Conservation (phyloP, 2,329 filamentous ascomycete genomes). For the Aphanoascus verrucosus region DNA sequence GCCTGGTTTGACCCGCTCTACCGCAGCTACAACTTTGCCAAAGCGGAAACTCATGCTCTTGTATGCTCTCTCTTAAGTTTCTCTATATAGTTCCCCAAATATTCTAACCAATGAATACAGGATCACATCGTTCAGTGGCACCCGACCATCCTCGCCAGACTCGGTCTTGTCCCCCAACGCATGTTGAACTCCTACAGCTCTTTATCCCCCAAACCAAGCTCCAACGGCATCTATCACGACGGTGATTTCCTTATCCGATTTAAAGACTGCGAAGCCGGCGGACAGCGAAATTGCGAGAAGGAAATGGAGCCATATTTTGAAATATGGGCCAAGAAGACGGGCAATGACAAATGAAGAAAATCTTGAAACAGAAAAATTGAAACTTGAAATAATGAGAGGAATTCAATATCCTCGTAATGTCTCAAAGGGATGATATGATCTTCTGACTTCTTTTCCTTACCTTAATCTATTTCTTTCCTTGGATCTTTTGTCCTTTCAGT, state of each 20-base stretch:
- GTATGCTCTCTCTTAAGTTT: conserved; percentile 38
- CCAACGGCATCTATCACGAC: conserved; percentile 59
- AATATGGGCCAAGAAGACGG: conserved; percentile 30
- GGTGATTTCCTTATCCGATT: conserved; percentile 80
- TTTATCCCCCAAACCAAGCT: conserved; percentile 28
- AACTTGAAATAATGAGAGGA: neutral
- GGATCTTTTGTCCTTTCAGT: neutral
- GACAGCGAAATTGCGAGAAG: conserved; percentile 54
- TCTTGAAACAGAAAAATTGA: neutral
- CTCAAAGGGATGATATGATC: conserved; percentile 2
- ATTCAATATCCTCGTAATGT: neutral
- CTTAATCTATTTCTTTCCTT: neutral
- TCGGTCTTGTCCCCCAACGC: conserved; percentile 81
- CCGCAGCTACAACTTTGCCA: conserved; percentile 89
- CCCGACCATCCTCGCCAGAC: conserved; percentile 80
- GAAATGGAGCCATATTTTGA: conserved; percentile 52
- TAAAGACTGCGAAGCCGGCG: conserved; percentile 53
- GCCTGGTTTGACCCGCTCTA: conserved; percentile 95
- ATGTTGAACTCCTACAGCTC: conserved; percentile 67
- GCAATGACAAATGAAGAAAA: conserved; percentile 1
- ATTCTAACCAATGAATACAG: conserved; percentile 33
- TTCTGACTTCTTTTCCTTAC: neutral
- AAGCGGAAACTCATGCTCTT: conserved; percentile 82
- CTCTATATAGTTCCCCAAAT: neutral
- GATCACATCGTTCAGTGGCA: conserved; percentile 94